Conservation (phyloP, 2,329 filamentous ascomycete genomes). For the Zymoseptoria tritici region DNA sequence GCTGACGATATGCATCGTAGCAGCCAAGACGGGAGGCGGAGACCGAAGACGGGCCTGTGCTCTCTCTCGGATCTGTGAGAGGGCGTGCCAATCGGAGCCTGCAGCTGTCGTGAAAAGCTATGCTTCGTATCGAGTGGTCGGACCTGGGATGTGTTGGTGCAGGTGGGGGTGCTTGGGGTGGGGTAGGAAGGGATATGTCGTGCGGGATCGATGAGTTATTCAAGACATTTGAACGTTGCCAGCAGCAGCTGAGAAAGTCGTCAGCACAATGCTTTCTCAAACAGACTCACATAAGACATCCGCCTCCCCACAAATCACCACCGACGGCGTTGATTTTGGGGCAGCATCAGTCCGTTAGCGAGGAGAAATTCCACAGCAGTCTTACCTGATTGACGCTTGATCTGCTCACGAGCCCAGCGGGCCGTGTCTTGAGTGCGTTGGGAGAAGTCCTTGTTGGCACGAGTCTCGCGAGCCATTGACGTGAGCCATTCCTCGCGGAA, state of each 20-base stretch:
- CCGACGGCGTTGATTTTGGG: background rate
- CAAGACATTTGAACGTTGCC: conserved; percentile 16
- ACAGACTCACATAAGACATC: background rate
- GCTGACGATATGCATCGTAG: conserved; percentile 70
- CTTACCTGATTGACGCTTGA: conserved; percentile 68
- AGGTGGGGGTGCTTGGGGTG: background rate
- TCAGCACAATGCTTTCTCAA: background rate
- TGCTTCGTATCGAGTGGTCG: background rate
- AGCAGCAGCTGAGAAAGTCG: conserved; percentile 14
- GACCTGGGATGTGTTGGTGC: background rate
- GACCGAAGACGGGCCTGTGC: background rate
- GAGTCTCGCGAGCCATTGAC: conserved; percentile 82
- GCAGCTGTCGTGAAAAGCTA: background rate
- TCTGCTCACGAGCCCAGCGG: conserved; percentile 93
- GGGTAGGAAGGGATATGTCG: background rate
- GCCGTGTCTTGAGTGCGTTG: conserved; percentile 85
- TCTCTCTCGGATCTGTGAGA: background rate
- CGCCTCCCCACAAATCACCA: background rate
- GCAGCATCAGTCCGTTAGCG: background rate
- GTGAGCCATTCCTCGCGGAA: conserved; percentile 92
- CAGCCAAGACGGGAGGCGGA: conserved; percentile 34
- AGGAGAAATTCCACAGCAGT: background rate
- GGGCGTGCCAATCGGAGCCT: background rate
- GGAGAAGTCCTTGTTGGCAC: conserved; percentile 79
- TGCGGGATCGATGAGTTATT: background rate